Base-by-base conservation (phyloP, 768 basidiomycete genomes). In the Hypholoma fasciculare region DNA sequence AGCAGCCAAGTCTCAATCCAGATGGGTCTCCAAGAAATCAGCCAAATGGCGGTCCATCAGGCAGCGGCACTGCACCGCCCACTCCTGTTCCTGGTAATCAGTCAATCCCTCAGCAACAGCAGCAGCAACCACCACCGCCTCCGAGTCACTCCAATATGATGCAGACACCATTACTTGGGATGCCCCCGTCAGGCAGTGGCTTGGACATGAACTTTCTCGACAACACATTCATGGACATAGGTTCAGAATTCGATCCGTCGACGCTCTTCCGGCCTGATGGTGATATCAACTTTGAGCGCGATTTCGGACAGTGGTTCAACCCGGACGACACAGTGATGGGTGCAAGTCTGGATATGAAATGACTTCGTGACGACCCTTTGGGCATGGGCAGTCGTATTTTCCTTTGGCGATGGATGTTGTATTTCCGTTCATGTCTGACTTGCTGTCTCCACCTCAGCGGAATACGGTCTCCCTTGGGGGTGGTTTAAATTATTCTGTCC, bases 271-370 rank as follows among this genome's bases (percentile, higher is more conserved):
- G 76, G 47, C 62, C 70, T n/a, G 76, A 79, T 50, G 77, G 76
- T 1, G 75, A 82, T 57, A 71, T 88, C 67, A 84, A 87, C 65
- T 88, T 89, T 62, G 88, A 88, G 69, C 76, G 86, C 65, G 88
- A 89, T 64, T 90, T 90, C 71, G 84, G 86, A 55, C 85, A 88
- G 65, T 90, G 88, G 88, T 89, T 90, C 63, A 86, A 85, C 66
- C 81, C 79, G 6, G 82, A 86, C 54, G 81, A 82, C 46, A 69
- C 71, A 38, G 65, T 20, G 13, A 46, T 64, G 7, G 53, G 55
- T 26, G 57, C 49, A 63, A 67, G 36, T 19, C 59, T 77, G 65
- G 76, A 76, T 54, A 57, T 72, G 68, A 72, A 71, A 60, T 72
- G 66, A 70, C 59, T 56, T 39, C n/a, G 30, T 47, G 54, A 54